Percentiles rank a stretch among this genome's conserved stretches.
These are phyloP conservation scores for Saururus chinensis DNA, from an alignment of 164 flowering plant species.

Conservation along the genomic window DNA sequence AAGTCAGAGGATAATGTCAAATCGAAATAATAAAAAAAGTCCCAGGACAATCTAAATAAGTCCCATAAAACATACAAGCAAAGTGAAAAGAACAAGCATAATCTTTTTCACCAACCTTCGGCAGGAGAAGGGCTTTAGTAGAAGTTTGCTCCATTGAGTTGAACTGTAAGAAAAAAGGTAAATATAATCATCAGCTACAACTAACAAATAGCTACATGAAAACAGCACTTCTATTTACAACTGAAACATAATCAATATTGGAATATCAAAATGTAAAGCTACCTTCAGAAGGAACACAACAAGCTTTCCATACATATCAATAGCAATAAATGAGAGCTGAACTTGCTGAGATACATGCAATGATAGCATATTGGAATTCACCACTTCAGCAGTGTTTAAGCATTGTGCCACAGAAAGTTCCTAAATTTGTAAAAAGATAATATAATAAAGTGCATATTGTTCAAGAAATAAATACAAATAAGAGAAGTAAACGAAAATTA, in stretches of 20 bases:
- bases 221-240: neutral
- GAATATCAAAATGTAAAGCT: neutral
- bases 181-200: neutral
- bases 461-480: neutral
- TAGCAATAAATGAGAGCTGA: conserved; percentile 64
- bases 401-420: conserved; percentile 84
- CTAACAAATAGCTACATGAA: neutral
- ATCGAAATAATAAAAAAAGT: too few relatives aligned
- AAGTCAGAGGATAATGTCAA: neutral
- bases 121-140: conserved; percentile 41
- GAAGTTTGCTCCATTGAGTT: conserved; percentile 57
- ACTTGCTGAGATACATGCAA: conserved; percentile 47
- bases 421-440: conserved; percentile 24
- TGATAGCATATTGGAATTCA: conserved; percentile 15
- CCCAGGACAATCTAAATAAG: too few relatives aligned
- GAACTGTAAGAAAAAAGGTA: conserved; percentile 21
- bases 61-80: neutral
- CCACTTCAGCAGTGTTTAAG: conserved; percentile 40
- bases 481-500: conserved; percentile 8
- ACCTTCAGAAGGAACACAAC: conserved; percentile 71
- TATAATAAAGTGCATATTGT: neutral
- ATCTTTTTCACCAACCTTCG: conserved; percentile 44
- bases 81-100: neutral
- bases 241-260: neutral
- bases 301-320: conserved; percentile 82